A percentile compares a stretch with the other conserved stretches of the same genome.
These are phyloP conservation scores for Corynascus novoguineensis DNA, from an alignment of 495 filamentous ascomycete genomes.

Conservation along the genomic window DNA sequence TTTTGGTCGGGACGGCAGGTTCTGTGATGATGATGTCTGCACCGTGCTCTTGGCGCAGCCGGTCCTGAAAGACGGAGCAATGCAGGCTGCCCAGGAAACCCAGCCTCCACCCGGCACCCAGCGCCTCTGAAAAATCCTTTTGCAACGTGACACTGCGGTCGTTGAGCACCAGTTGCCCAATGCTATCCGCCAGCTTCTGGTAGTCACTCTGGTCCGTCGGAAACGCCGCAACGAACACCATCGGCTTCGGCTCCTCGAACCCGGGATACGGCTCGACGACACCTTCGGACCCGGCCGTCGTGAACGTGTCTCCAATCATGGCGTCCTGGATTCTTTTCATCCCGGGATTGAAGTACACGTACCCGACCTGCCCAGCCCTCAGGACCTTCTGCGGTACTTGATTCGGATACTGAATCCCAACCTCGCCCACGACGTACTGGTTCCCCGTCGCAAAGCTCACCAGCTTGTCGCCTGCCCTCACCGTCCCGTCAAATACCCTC, in stretches of 20 bases:
- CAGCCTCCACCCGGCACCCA: constrained; percentile 89
- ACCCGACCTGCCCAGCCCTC: constrained; percentile 90
- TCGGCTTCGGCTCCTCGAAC: constrained; percentile 95
- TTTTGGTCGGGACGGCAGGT: constrained; percentile 85
- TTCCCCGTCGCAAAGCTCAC: constrained; percentile 78
- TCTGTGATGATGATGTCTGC: constrained; percentile 96
- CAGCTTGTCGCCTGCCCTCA: constrained; percentile 76
- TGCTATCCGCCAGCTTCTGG: constrained; percentile 83
- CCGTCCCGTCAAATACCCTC: constrained; percentile 80
- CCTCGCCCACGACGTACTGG: constrained; percentile 89
- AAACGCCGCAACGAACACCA: constrained; percentile 98
- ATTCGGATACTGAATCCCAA: constrained; percentile 93
- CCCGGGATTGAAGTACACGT: constrained; percentile 93
- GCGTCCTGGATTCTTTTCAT: constrained; percentile 96
- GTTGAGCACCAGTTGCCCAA: constrained; percentile 88
- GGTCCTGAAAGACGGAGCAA: constrained; percentile 96
- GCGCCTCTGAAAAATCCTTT: constrained; percentile 87
- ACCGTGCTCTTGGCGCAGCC: constrained; percentile 90
- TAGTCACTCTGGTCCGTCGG: constrained; percentile 87
- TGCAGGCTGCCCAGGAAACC: constrained; percentile 96
- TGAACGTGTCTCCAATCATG: constrained; percentile 93
- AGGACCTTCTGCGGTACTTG: constrained; percentile 74
- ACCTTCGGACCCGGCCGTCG: constrained; percentile 72
- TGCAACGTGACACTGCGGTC: constrained; percentile 90
- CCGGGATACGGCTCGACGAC: constrained; percentile 76